Conservation (phyloP, 2,329 filamentous ascomycete species). For the Cadophora gregata region DNA sequence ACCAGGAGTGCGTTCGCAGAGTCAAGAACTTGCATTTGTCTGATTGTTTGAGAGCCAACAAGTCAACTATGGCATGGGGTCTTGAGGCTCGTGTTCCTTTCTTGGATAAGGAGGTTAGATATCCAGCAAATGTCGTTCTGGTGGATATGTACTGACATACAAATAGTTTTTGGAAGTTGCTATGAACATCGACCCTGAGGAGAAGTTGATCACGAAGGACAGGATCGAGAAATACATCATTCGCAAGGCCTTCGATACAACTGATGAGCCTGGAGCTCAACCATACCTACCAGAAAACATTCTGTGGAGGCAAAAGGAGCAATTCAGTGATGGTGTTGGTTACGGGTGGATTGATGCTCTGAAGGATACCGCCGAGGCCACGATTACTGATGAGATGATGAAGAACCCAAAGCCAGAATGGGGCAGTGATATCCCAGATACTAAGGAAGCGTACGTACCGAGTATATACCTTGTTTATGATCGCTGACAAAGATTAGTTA, state of each 20-base stretch:
- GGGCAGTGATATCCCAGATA: slow-evolving; percentile 90
- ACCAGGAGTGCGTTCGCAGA: slow-evolving; percentile 90
- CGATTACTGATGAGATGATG: slow-evolving; percentile 97
- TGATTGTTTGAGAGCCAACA: slow-evolving; percentile 98
- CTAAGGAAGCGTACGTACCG: slow-evolving; percentile 84
- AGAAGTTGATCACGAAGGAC: slow-evolving; percentile 86
- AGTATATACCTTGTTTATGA: neutral
- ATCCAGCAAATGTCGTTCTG: neutral
- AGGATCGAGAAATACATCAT: slow-evolving; percentile 96
- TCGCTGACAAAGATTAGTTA: slow-evolving; percentile 58
- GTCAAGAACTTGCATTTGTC: slow-evolving; percentile 96
- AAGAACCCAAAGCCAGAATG: slow-evolving; percentile 97
- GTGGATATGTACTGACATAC: slow-evolving; percentile 29
- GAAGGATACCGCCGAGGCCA: slow-evolving; percentile 89
- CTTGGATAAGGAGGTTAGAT: slow-evolving; percentile 83
- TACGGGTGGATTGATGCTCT: slow-evolving; percentile 99
- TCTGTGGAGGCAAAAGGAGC: slow-evolving; percentile 98
- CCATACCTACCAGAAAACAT: slow-evolving; percentile 97
- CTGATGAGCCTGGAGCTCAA: slow-evolving; percentile 77
- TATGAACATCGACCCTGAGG: slow-evolving; percentile 92
- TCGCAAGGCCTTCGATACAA: slow-evolving; percentile 95
- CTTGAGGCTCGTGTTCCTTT: slow-evolving; percentile 97
- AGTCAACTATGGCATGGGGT: slow-evolving; percentile 97
- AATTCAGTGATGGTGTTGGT: slow-evolving; percentile 97
- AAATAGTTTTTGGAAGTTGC: slow-evolving; percentile 81